Evolutionary conservation across 495 filamentous ascomycete species (phyloP), one percentile per base, ranked within the genome.

Genomic region (Penicillium paxilli): DNA sequence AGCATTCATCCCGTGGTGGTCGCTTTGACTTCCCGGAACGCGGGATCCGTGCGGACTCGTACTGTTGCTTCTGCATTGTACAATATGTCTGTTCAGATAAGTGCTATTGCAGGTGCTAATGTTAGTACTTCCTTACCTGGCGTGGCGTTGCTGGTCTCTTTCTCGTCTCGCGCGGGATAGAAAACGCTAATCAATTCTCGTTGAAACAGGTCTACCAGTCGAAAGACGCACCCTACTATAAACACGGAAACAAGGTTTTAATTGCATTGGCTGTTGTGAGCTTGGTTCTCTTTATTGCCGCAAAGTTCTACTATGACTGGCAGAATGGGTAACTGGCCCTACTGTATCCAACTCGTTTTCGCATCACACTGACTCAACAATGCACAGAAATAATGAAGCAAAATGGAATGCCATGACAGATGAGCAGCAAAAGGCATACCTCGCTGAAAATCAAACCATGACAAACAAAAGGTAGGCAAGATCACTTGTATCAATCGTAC

Each of bases 81-180:
- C 66, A 90, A 90, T 71, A 89, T 91, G 86, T 77, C 72, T 30
- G 83, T 90, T 1, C 87, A 91, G 62, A 68, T 76, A 11, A 82
- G 73, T 17, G 82, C 87, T 46, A 81, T 87, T 45, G 59, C 72
- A 2, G 75, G 79, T 40, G 30, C 50, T 30, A 87, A 88, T 65
- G 80, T 81, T 54, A 62, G 72, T 67, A 26, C 20, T 23, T 17
- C n/a, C n/a, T n/a, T n/a, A n/a, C n/a, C n/a, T n/a, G n/a, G n/a
- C n/a, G n/a, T n/a, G n/a, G n/a, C n/a, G 25, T 10, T 32, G 30
- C 30, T 32, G 30, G 2, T n/a, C 8, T 5, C 30, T 32, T 32
- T 10, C n/a, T 32, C 10, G 11, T n/a, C 5, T 1, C 11, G n/a
- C 5, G n/a, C 10, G 30, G 1, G 30, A 32, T 14, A 32, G 5